Percentiles rank a stretch among this genome's conserved stretches.
Conservation (phyloP, 1,284 basidiomycete genomes). For the Trametes polyzona region DNA sequence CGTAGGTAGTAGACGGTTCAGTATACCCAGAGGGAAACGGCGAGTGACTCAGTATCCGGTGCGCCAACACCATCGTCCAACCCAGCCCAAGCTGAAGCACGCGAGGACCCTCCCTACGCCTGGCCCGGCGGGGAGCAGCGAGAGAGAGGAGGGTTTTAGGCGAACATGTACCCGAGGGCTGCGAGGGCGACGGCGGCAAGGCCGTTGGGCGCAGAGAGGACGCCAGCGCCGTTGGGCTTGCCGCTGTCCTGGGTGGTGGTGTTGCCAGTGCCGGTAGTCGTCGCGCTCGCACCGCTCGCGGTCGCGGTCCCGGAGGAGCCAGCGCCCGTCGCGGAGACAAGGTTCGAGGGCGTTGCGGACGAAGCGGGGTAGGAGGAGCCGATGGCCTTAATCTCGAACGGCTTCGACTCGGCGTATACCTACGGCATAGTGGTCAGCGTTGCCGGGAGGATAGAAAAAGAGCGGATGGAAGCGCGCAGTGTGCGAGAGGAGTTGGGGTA, state of each 20-base stretch:
- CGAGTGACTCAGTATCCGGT: too few relatives aligned
- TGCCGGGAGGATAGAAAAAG: not conserved
- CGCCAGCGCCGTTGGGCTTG: slow-evolving; percentile 26
- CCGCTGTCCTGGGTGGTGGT: slow-evolving; percentile 12
- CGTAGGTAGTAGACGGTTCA: too few relatives aligned
- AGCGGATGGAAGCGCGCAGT: slow-evolving; percentile 2
- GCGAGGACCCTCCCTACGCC: not conserved
- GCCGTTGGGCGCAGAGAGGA: slow-evolving; percentile 28
- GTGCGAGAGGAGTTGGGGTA: not conserved
- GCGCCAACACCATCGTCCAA: slow-evolving; percentile 6
- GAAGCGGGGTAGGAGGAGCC: slow-evolving; percentile 64
- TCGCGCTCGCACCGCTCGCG: slow-evolving; percentile 13
- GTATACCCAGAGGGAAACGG: too few relatives aligned
- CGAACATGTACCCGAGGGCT: slow-evolving; percentile 33
- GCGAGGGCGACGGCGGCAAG: slow-evolving; percentile 33
- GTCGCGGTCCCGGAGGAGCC: slow-evolving; percentile 19
- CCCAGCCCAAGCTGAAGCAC: not conserved
- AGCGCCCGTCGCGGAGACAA: slow-evolving; percentile 28
- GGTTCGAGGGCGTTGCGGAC: slow-evolving; percentile 40
- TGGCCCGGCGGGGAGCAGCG: not conserved
- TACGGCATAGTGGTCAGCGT: too few relatives aligned
- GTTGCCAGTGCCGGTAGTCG: slow-evolving; percentile 29
- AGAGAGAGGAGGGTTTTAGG: slow-evolving; percentile 14
- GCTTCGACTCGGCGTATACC: slow-evolving; percentile 63
- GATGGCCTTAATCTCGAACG: slow-evolving; percentile 69